phyloP scores from a whole-genome alignment of 129 eudicot species.

The Ambrosia artemisiifolia region DNA sequence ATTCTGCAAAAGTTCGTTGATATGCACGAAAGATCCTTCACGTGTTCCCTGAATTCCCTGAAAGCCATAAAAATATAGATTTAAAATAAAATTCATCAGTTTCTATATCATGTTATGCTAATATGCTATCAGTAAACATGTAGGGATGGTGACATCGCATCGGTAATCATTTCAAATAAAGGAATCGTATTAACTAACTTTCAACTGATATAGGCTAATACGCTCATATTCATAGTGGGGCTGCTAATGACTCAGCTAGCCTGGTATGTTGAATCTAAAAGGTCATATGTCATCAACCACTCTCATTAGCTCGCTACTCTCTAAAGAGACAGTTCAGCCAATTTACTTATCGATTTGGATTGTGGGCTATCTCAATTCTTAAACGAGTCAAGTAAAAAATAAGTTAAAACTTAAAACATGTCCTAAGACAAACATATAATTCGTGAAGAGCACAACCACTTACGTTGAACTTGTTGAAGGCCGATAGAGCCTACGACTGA shows the following conservation, averaged over 20 bases:
- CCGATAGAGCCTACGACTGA: slow-evolving; percentile 79
- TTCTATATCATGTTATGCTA: not conserved
- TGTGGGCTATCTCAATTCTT: not conserved
- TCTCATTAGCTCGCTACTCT: not conserved
- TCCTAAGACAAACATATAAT: not conserved
- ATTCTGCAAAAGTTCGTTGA: slow-evolving; percentile 67
- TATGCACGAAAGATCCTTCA: slow-evolving; percentile 82
- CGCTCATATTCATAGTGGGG: not conserved
- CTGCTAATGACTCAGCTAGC: not conserved
- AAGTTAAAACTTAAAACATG: not conserved
- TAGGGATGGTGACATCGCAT: slow-evolving; percentile 2
- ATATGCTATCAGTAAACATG: slow-evolving; percentile 15
- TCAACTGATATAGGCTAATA: not conserved
- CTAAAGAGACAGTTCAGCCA: not conserved
- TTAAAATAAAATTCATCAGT: not conserved
- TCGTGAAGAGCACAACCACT: slow-evolving; percentile 27
- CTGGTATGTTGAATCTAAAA: not conserved
- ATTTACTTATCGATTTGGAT: not conserved
- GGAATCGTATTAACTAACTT: not conserved
- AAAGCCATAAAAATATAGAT: not conserved
- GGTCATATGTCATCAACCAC: not conserved
- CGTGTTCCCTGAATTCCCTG: slow-evolving; percentile 96
- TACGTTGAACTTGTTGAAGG: slow-evolving; percentile 97
- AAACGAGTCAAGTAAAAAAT: not conserved
- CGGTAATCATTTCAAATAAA: not conserved